Base-by-base conservation (phyloP, 75 land plant genomes). In the Pinus albicaulis region DNA sequence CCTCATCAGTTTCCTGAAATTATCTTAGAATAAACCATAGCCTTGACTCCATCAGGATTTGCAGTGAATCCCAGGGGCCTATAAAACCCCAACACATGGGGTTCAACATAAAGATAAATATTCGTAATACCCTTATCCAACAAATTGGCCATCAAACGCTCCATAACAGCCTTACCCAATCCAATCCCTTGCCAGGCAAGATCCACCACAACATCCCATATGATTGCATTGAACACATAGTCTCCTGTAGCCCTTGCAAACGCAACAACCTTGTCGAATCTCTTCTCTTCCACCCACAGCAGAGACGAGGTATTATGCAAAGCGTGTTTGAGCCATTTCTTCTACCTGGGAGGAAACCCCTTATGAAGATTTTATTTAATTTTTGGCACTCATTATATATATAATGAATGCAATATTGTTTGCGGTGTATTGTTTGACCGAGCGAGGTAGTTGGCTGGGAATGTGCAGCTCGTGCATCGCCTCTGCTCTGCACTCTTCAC, bases 141-240 rank as follows among this genome's bases (percentile, higher is more conserved):
- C 73, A 94, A 80, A 36, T 83, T 87, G 12, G 74, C 87, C 77
- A 94, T 71, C 41, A 94, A 73, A 70, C 97, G 73, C 82, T 95
- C 98, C 93, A 95, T 90, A 59, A 95, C 80, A 11, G 89, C 98
- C 83, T 87, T 88, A 31, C 98, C 98, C 12, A 95, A 74, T 3
- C 98, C 98, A 28, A 89, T 19, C 77, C 95, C 95, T 61, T 95
- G 98, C 68, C 77, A 89, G n/a, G 84, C 77, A 1, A 95, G 98
- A 59, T 95, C 98, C 71, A 95, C 98, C 65, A 92, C 98, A 66
- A 95, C 98, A 79, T 95, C 98, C 98, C 98, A 95, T 1, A 95
- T 89, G 53, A 92, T 86, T 34, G 98, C 98, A 80, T 95, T 92
- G 86, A 95, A 95, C 23, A 95, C 95, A n/a, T 86, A 88, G 74